Base-by-base conservation (phyloP, 139 green algal genomes). In the Ostreobium quekettii region DNA sequence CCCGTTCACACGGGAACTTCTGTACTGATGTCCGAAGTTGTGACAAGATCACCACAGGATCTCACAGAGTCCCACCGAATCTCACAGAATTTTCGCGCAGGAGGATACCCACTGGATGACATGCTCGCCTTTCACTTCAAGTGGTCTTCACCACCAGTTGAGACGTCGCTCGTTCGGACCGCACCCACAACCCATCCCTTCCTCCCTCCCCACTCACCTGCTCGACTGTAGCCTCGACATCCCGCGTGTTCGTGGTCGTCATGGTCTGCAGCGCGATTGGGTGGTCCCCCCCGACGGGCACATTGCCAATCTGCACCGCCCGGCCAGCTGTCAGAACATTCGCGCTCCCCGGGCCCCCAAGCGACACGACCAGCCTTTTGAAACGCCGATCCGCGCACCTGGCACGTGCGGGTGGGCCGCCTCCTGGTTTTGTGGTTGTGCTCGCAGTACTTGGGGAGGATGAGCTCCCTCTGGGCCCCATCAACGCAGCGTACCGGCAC, bases 191-290 rank as follows among this genome's bases (percentile, higher is more conserved):
- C n/a, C n/a, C n/a, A n/a, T n/a, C n/a, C n/a, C n/a, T n/a, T n/a
- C n/a, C n/a, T n/a, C n/a, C n/a, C n/a, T n/a, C n/a, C 60, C n/a
- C n/a, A n/a, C n/a, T n/a, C n/a, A 92, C 89, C 85, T 98, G 89
- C 29, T 90, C 89, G 6, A 99, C 93, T 7, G 93, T 98, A 2
- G 66, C 82, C 53, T 88, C 67, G 6, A 99, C 80, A 71, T 99
- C 80, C 3, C 87, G 68, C 0, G 94, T 99, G 82, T 98, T 90
- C 2, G 93, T 96, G 1, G 94, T 99, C 24, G 92, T 97, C 94
- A 99, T 99, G 47, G 94, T 99, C 78, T 99, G 94, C 57, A 95
- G 76, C 0, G 87, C 87, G 65, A 99, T 89, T 3, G 76, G 78
- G 80, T 99, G 94, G 26, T 93, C 80, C 71, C 85, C 91, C 57